A percentile compares a stretch with the other conserved stretches of the same genome.
Evolutionary conservation across 2,329 filamentous ascomycete genomes (phyloP).

Genomic region (Monilinia laxa): DNA sequence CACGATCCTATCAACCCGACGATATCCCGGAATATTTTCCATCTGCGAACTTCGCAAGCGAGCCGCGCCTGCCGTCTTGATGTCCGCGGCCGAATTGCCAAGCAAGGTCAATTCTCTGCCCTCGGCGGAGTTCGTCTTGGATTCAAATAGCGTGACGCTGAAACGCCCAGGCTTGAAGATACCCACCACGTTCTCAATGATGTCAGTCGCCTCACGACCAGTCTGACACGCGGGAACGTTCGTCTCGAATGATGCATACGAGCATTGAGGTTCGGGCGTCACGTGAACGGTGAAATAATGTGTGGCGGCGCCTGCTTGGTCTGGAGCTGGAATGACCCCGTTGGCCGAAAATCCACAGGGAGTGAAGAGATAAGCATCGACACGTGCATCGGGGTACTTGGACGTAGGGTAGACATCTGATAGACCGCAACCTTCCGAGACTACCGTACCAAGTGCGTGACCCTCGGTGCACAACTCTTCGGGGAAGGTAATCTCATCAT

Average conservation of each 20-base stretch:
- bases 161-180: slow-evolving; percentile 99
- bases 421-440: slow-evolving; percentile 86
- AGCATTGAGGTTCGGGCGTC: slow-evolving; percentile 94
- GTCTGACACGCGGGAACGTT: slow-evolving; percentile 90
- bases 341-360: slow-evolving; percentile 98
- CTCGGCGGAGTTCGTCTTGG: slow-evolving; percentile 56
- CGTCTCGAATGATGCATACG: slow-evolving; percentile 97
- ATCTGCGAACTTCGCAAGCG: slow-evolving; percentile 48
- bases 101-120: slow-evolving; percentile 38
- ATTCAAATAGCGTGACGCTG: slow-evolving; percentile 94
- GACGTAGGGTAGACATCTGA: slow-evolving; percentile 83
- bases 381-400: slow-evolving; percentile 86
- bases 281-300: slow-evolving; percentile 99
- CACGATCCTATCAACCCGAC: slow-evolving; percentile 88
- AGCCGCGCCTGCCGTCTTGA: slow-evolving; percentile 45
- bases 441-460: slow-evolving; percentile 86
- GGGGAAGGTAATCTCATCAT: slow-evolving; percentile 58
- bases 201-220: slow-evolving; percentile 82
- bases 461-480: slow-evolving; percentile 87
- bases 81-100: slow-evolving; percentile 40
- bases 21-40: slow-evolving; percentile 82
- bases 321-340: slow-evolving; percentile 81
- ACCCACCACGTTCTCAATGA: slow-evolving; percentile 88
- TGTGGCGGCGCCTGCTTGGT: slow-evolving; percentile 49
- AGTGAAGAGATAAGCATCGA: slow-evolving; percentile 94